These are phyloP conservation scores for Calocybe indica DNA, from an alignment of 768 basidiomycete genomes.

Conservation along the genomic window DNA sequence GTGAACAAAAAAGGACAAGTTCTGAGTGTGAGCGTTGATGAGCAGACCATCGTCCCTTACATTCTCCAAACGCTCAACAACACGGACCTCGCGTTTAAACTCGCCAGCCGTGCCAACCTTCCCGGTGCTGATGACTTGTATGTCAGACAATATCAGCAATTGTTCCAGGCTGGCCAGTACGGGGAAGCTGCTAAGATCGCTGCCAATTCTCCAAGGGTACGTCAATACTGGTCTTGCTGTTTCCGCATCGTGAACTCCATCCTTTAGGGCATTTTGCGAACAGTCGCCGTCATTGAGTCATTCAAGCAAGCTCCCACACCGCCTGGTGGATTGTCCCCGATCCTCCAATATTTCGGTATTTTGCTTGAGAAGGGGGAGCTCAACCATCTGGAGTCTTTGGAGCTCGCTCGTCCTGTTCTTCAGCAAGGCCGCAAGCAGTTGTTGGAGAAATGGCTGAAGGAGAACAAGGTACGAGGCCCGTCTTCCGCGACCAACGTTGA, in stretches of 20 bases:
- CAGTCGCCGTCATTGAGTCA: slow-evolving; percentile 90
- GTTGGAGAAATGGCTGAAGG: slow-evolving; percentile 98
- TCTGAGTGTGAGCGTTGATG: slow-evolving; percentile 93
- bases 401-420: slow-evolving; percentile 92
- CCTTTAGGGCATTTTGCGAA: slow-evolving; percentile 84
- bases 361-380: slow-evolving; percentile 98
- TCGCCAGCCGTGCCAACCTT: slow-evolving; percentile 92
- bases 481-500: not conserved
- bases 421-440: slow-evolving; percentile 95
- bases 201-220: slow-evolving; percentile 89
- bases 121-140: slow-evolving; percentile 98
- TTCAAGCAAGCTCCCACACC: slow-evolving; percentile 95
- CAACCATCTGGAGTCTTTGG: slow-evolving; percentile 92
- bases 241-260: slow-evolving; percentile 3
- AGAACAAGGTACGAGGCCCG: slow-evolving; percentile 75
- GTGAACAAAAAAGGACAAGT: slow-evolving; percentile 99
- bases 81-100: slow-evolving; percentile 95
- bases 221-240: slow-evolving; percentile 12
- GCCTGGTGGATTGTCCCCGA: slow-evolving; percentile 87
- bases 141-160: slow-evolving; percentile 86
- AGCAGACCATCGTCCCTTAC: slow-evolving; percentile 93
- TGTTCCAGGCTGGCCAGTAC: slow-evolving; percentile 86
- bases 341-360: slow-evolving; percentile 97
- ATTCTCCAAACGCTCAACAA: slow-evolving; percentile 92
- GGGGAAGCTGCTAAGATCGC: slow-evolving; percentile 96